These are phyloP conservation scores for Globisporangium orthogonon DNA, from an alignment of 352 stramenopile species.

Conservation along the genomic window DNA sequence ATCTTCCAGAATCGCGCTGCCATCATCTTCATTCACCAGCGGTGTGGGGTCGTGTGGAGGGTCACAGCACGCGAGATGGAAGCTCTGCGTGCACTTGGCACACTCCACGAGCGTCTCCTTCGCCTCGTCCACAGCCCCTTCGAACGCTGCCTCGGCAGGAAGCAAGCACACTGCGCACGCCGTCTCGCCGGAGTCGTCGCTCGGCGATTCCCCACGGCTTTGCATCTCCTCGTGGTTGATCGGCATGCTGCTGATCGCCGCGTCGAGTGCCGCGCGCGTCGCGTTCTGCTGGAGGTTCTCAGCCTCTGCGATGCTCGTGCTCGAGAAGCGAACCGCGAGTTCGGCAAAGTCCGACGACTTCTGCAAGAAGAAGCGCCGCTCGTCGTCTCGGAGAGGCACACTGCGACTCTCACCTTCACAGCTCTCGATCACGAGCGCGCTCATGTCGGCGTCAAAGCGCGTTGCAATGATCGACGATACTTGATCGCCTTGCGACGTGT, in stretches of 20 bases:
- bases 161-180: constrained; percentile 21
- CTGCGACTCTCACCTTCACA: background rate
- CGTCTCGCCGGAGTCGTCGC: background rate
- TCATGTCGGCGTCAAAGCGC: constrained; percentile 3
- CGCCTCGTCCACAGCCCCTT: background rate
- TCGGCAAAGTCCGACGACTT: constrained; percentile 5
- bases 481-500: background rate
- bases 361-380: constrained; percentile 8
- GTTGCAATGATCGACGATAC: background rate
- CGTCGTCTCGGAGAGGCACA: background rate
- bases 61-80: constrained; percentile 73
- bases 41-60: constrained; percentile 56
- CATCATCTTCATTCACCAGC: constrained; percentile 49
- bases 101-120: constrained; percentile 50
- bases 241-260: constrained; percentile 5
- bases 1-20: constrained; percentile 47
- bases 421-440: constrained; percentile 3
- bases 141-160: constrained; percentile 2
- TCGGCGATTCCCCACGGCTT: background rate
- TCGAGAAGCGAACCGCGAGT: constrained; percentile 8
- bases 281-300: constrained; percentile 6
- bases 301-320: background rate
- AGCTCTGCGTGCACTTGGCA: constrained; percentile 37
- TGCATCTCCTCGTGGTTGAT: background rate
- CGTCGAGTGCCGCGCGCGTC: constrained; percentile 9